Conservation (phyloP, 805 yeast species). For the Nakazawaea wyomingensis region DNA sequence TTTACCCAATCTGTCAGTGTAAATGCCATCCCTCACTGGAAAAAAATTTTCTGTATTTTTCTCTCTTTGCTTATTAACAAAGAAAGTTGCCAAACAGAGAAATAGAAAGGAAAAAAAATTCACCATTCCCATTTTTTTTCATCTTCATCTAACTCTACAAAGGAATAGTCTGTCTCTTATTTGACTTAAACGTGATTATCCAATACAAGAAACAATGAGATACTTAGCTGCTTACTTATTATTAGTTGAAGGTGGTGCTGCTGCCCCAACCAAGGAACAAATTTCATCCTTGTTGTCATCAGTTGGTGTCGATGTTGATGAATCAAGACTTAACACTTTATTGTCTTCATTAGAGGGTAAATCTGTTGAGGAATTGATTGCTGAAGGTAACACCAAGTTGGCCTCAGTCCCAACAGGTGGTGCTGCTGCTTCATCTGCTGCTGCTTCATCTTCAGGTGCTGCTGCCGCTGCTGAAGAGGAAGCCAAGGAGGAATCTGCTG, state of each 20-base stretch:
- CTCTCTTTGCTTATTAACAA: neutral
- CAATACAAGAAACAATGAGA: slow-evolving; percentile 50
- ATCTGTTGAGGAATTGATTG: slow-evolving; percentile 80
- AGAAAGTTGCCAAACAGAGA: neutral
- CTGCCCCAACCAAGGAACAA: slow-evolving; percentile 91
- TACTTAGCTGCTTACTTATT: slow-evolving; percentile 99
- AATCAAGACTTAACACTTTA: slow-evolving; percentile 75
- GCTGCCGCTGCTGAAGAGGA: slow-evolving; percentile 68
- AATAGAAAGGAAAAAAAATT: neutral
- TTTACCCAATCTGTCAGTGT: no score
- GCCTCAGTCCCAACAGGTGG: slow-evolving; percentile 98
- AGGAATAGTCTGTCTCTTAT: slow-evolving; percentile 74
- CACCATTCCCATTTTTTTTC: slow-evolving; percentile 1
- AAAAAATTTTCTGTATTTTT: no score
- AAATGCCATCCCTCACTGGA: no score
- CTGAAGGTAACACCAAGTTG: slow-evolving; percentile 93
- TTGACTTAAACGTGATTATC: slow-evolving; percentile 78
- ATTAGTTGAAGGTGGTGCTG: slow-evolving; percentile 94
- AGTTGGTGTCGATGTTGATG: slow-evolving; percentile 95
- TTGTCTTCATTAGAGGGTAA: slow-evolving; percentile 90
- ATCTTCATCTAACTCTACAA: slow-evolving; percentile 20
- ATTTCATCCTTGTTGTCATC: slow-evolving; percentile 84
- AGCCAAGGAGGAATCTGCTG: slow-evolving; percentile 61
- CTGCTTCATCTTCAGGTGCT: slow-evolving; percentile 67
- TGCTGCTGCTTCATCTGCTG: slow-evolving; percentile 81